Base-by-base conservation (phyloP, 2,329 filamentous ascomycete genomes). In the Conoideocrella luteorostrata region DNA sequence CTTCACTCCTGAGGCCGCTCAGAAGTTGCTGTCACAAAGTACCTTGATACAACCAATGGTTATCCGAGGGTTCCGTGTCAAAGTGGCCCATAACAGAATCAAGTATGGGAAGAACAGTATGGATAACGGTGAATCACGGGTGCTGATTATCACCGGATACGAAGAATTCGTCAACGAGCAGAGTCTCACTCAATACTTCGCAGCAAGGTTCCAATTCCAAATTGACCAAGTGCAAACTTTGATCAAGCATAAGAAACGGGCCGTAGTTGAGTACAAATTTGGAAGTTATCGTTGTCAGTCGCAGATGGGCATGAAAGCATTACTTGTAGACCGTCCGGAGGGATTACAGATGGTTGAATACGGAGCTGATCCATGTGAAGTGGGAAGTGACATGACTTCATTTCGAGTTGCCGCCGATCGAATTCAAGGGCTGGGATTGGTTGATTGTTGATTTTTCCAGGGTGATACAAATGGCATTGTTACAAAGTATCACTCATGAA, bases 251-350 rank as follows among this genome's bases (percentile, higher is more conserved):
- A 50, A 47, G 0, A 47, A 49, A 1, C 57, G 61, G 18, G 53
- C 53, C 0, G 62, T 69, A 2, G 48, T 74, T 12, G 74, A 78
- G 61, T 75, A 70, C 50, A 64, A 68, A 10, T 80, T 80, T 50
- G 73, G 72, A 1, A 77, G 73, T 44, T 79, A 68, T 46, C 68
- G 74, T 1, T 75, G 71, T 57, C 76, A 80, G 64, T 65, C 74
- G 0, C 68, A 76, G 58, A 66, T 70, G 41, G 74, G 69, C 1
- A 65, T 66, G 54, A 64, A 64, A 56, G 56, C 64, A 0, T 52
- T 69, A 21, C 60, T 66, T 40, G 61, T 59, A 47, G 60, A 67
- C 10, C 46, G 51, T 1, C 64, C 63, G 0, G 38, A 26, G 2
- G 62, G 64, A 0, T 54, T 67, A 5, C 60, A 65, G 41, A 63